Conservation (phyloP, 2,329 filamentous ascomycete species). For the Colletotrichum orbiculare region DNA sequence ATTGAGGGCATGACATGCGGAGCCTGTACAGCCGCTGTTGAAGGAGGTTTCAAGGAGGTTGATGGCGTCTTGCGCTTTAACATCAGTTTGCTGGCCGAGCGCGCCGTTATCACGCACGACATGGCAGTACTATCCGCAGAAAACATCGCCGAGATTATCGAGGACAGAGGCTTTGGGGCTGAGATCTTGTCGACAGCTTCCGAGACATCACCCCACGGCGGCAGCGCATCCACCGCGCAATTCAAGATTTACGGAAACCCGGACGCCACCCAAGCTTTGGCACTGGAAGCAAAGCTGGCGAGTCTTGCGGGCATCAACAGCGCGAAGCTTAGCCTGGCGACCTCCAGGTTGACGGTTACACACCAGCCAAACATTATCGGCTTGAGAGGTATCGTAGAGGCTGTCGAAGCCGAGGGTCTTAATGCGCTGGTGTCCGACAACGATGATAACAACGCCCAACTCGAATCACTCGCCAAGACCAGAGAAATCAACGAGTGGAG, state of each 20-base stretch:
- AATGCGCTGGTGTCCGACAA: conserved; percentile 91
- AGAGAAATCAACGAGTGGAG: conserved; percentile 96
- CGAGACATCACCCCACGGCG: conserved; percentile 54
- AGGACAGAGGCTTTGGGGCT: conserved; percentile 90
- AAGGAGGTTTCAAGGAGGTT: conserved; percentile 81
- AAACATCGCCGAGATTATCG: conserved; percentile 84
- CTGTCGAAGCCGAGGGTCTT: conserved; percentile 83
- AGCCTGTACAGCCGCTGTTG: conserved; percentile 92
- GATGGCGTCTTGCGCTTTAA: conserved; percentile 90
- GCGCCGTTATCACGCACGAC: conserved; percentile 89
- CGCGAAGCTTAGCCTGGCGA: conserved; percentile 79
- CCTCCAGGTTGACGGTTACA: conserved; percentile 77
- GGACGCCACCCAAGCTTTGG: conserved; percentile 76
- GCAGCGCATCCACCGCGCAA: conserved; percentile 70
- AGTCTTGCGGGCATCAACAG: conserved; percentile 77
- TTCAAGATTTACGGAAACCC: conserved; percentile 87
- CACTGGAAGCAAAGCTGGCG: conserved; percentile 75
- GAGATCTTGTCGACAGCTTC: conserved; percentile 80
- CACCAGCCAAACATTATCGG: conserved; percentile 80
- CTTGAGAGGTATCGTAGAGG: conserved; percentile 83
- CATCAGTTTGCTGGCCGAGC: conserved; percentile 92
- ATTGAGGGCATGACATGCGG: conserved; percentile 99
- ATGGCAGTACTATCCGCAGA: conserved; percentile 75
- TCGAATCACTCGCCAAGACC: conserved; percentile 95
- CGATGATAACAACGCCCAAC: conserved; percentile 95